These are phyloP conservation scores for Ploettnerulaceae sp. DNA, from an alignment of 2,329 filamentous ascomycete species.

Conservation along the genomic window DNA sequence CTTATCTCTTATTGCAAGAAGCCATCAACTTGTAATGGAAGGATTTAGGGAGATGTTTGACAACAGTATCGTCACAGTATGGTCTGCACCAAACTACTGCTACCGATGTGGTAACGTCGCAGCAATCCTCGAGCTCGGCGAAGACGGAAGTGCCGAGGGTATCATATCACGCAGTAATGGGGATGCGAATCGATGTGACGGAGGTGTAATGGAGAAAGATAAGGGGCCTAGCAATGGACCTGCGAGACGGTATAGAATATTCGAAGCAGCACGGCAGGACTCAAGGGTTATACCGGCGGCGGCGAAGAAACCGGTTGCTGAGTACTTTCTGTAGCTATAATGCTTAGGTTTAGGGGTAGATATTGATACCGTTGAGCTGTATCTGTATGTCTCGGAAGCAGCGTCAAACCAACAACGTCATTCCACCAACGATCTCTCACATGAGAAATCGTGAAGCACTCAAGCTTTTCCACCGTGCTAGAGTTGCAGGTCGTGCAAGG, in stretches of 20 bases:
- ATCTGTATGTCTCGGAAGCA: no score
- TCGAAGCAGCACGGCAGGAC: slow-evolving; percentile 94
- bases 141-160: slow-evolving; percentile 73
- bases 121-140: slow-evolving; percentile 85
- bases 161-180: slow-evolving; percentile 34
- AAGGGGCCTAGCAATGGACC: slow-evolving; percentile 61
- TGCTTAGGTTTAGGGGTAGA: no score
- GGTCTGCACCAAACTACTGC: slow-evolving; percentile 96
- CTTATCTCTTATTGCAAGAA: slow-evolving; percentile 83
- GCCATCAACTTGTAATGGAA: slow-evolving; percentile 98
- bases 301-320: slow-evolving; percentile 74
- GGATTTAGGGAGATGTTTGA: slow-evolving; percentile 99
- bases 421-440: no score
- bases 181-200: slow-evolving; percentile 50
- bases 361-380: no score
- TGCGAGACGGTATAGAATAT: slow-evolving; percentile 86
- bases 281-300: slow-evolving; percentile 97
- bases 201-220: slow-evolving; percentile 46
- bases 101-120: slow-evolving; percentile 91
- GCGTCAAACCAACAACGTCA: no score
- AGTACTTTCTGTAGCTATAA: no score
- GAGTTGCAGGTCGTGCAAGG: no score
- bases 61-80: slow-evolving; percentile 93
- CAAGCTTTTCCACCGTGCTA: no score
- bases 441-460: no score